Evolutionary conservation across 2,329 filamentous ascomycete genomes (phyloP), one percentile per base, ranked within the genome.

Genomic region (Aureobasidium sp.): DNA sequence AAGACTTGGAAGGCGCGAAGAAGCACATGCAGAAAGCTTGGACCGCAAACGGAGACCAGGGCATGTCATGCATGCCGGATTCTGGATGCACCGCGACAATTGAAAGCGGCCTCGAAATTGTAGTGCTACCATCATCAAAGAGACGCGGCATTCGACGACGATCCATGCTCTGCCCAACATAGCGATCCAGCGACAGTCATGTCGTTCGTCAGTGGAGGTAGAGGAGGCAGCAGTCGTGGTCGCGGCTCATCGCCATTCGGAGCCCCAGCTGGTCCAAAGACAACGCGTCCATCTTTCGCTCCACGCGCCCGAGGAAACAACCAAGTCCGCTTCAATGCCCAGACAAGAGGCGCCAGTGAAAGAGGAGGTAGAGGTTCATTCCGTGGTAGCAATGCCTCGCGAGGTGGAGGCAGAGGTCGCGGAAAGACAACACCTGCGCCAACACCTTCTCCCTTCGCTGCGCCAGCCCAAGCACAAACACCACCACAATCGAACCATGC

Each of bases 191-290:
- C 64, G 64, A 58, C 63, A 55, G 34, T 26, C 44, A 66, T 66
- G 64, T 66, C 64, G 62, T 63, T 63, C 23, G 32, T 59, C 36
- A 61, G 64, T 48, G 62, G 59, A 20, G 62, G 62, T 34, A 60
- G 62, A 62, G 48, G 62, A 41, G 50, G 60, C 26, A 61, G 39
- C 39, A 52, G 48, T 37, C 61, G 63, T 44, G 61, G 57, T 36
- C 62, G 62, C 23, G 58, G 46, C 23, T 44, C 60, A 12, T 58
- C 34, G 17, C 37, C 51, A 12, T 56, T 48, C 42, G 51, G 50
- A 56, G 60, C 60, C 8, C 29, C 59, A 34, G 41, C 47, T 61
- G 48, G n/a, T 26, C n/a, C 39, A 48, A 47, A 47, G 41, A 56
- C 50, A 48, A 62, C 60, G 50, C 39, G 48, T 41, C 42, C 60